A percentile compares a stretch with the other conserved stretches of the same genome.
Conservation (phyloP, 495 filamentous ascomycete genomes). For the Trichocladium uniseriatum region DNA sequence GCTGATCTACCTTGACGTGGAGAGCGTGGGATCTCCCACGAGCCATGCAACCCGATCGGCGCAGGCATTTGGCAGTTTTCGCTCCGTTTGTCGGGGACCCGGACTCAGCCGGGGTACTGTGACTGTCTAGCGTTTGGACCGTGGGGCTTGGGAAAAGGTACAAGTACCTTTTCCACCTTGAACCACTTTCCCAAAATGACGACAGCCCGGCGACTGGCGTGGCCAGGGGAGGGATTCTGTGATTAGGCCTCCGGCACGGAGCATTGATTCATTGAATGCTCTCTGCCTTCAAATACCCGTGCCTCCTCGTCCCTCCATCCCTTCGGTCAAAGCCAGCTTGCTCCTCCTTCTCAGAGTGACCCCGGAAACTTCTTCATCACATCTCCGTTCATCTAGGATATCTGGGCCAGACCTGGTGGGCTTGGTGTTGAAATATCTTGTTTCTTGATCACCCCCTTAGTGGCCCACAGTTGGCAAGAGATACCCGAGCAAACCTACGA, state of each 20-base stretch:
- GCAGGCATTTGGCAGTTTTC: not conserved
- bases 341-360: no score
- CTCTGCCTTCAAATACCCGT: not conserved
- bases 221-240: not conserved
- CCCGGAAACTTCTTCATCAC: not conserved
- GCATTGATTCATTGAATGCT: not conserved
- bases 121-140: not conserved
- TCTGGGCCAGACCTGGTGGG: no score
- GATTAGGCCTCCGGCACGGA: not conserved
- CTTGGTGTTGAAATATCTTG: no score
- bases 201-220: constrained; percentile 1
- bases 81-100: not conserved
- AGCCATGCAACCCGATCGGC: constrained; percentile 1
- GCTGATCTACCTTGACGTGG: not conserved
- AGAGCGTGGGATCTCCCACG: not conserved
- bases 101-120: not conserved
- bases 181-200: not conserved
- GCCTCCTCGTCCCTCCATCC: not conserved
- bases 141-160: not conserved
- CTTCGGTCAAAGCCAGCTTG: no score
- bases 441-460: no score
- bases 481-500: no score
- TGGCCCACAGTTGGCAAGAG: no score
- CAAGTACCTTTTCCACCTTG: constrained; percentile 5
- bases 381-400: not conserved